Conservation (phyloP, 2,329 filamentous ascomycete species). For the Colletotrichum falcatum region DNA sequence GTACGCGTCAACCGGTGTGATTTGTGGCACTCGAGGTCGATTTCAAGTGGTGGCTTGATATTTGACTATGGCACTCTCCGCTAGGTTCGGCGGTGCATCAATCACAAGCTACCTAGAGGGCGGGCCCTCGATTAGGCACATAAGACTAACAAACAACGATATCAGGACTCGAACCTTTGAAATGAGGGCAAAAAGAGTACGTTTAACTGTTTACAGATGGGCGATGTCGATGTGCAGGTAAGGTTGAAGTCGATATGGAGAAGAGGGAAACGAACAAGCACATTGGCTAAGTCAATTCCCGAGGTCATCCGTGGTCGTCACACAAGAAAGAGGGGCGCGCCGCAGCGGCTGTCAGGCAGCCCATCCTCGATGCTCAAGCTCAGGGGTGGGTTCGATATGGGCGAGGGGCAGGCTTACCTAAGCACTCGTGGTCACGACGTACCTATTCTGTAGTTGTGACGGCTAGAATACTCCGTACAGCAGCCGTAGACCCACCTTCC, state of each 20-base stretch:
- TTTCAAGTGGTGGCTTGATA: slow-evolving; percentile 31
- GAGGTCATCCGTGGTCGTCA: slow-evolving; percentile 14
- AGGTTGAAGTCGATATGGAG: background rate
- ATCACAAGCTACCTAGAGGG: slow-evolving; percentile 6
- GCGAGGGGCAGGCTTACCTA: slow-evolving; percentile 6
- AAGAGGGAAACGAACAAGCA: slow-evolving; percentile 11
- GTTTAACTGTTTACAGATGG: background rate
- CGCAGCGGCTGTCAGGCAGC: slow-evolving; percentile 13
- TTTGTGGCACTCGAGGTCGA: slow-evolving; percentile 32
- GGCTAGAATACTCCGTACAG: background rate
- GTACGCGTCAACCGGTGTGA: slow-evolving; percentile 3
- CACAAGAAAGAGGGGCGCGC: slow-evolving; percentile 32
- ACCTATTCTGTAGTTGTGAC: slow-evolving; percentile 1
- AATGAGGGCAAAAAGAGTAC: background rate
- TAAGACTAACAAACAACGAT: background rate
- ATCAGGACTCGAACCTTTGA: background rate
- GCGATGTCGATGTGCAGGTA: background rate
- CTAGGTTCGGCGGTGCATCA: slow-evolving; percentile 13
- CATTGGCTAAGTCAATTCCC: slow-evolving; percentile 14
- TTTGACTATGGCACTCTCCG: slow-evolving; percentile 10
- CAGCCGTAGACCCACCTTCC: no score
- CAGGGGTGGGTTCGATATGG: slow-evolving; percentile 1
- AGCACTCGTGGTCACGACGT: background rate
- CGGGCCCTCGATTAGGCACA: background rate
- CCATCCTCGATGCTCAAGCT: background rate